Conservation (phyloP, 352 stramenopile species). For the Globisporangium carolinianum region DNA sequence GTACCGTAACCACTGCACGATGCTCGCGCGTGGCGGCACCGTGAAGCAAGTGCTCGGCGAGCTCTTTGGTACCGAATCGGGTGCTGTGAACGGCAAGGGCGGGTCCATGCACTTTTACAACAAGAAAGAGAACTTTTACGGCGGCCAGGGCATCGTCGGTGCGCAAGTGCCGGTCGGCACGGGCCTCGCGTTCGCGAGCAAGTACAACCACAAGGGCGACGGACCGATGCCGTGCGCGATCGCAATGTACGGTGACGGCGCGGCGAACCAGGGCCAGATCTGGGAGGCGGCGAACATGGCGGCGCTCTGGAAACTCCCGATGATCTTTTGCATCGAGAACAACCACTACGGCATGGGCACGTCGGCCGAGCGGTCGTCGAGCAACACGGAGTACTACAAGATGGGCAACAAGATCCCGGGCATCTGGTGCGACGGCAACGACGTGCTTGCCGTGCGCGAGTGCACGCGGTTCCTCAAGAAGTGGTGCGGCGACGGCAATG, state of each 20-base stretch:
- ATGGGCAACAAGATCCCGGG: conserved; percentile 99
- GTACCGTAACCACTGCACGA: conserved; percentile 99
- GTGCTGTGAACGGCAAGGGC: conserved; percentile 93
- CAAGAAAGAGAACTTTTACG: conserved; percentile 98
- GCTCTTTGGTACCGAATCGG: conserved; percentile 92
- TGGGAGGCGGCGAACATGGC: conserved; percentile 97
- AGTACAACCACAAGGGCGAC: conserved; percentile 95
- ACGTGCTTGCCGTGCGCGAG: conserved; percentile 96
- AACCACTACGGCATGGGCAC: conserved; percentile 99
- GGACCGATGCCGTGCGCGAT: conserved; percentile 91
- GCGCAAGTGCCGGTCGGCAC: conserved; percentile 97
- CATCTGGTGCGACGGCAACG: conserved; percentile 99
- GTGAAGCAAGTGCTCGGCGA: conserved; percentile 94
- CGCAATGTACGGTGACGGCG: conserved; percentile 98
- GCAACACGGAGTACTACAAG: conserved; percentile 99
- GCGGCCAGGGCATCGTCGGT: conserved; percentile 97
- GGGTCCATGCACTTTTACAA: conserved; percentile 99
- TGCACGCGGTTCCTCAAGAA: conserved; percentile 97
- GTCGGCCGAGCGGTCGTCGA: conserved; percentile 94
- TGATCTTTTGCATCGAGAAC: conserved; percentile 99
- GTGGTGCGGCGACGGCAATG: conserved; percentile 93
- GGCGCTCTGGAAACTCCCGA: conserved; percentile 96
- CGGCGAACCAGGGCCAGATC: conserved; percentile 99
- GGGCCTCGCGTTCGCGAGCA: conserved; percentile 97
- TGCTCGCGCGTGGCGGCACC: conserved; percentile 90